phyloP scores from a whole-genome alignment of 2,329 filamentous ascomycete species.

The Alternaria sp. region DNA sequence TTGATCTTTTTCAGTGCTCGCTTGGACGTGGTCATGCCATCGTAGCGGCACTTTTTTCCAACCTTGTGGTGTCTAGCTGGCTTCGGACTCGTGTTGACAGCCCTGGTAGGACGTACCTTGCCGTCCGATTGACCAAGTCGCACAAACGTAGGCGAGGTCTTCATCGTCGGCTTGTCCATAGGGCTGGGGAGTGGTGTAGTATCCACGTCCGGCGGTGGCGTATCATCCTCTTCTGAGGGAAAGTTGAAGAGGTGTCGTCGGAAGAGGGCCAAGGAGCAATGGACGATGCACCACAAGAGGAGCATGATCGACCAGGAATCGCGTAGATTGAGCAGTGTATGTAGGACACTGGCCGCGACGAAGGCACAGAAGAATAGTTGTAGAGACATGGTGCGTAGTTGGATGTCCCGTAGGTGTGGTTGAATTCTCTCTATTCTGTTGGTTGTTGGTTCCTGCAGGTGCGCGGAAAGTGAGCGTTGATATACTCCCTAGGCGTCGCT shows the following conservation, averaged over 20 bases:
- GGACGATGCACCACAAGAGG: too few relatives aligned
- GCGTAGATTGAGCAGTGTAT: too few relatives aligned
- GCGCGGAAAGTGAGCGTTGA: too few relatives aligned
- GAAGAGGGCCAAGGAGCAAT: too few relatives aligned
- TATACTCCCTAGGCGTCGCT: too few relatives aligned
- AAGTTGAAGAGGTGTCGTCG: background rate
- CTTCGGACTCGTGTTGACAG: background rate
- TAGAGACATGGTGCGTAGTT: background rate
- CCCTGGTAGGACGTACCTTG: background rate
- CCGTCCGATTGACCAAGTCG: background rate
- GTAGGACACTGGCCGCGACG: background rate
- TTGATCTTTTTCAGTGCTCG: background rate
- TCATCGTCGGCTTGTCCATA: background rate
- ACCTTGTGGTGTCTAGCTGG: background rate
- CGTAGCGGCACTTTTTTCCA: background rate
- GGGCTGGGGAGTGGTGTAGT: background rate
- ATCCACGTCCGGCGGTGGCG: background rate
- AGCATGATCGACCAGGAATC: too few relatives aligned
- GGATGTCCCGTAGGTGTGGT: background rate
- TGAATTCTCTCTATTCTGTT: too few relatives aligned
- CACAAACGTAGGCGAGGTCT: background rate
- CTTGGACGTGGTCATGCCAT: background rate
- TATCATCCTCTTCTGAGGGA: background rate
- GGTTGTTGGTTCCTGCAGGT: too few relatives aligned
- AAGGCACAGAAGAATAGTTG: background rate